These are phyloP conservation scores for Durio zibethinus DNA, from an alignment of 345 rosid species.

Conservation along the genomic window DNA sequence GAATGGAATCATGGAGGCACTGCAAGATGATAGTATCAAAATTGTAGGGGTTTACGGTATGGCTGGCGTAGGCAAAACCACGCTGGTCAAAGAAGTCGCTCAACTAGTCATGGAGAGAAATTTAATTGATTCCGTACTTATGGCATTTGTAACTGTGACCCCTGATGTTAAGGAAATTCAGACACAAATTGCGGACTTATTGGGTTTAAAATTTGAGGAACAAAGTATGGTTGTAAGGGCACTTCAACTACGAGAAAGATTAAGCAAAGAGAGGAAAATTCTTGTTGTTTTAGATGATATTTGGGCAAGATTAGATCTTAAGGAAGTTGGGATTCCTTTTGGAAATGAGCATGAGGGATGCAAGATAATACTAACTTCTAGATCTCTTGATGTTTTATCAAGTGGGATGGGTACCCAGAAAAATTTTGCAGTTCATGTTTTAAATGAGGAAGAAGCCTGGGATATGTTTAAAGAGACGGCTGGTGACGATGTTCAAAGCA, in stretches of 20 bases:
- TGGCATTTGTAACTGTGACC: conserved; percentile 1
- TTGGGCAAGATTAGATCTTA: not conserved
- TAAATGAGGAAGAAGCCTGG: no score
- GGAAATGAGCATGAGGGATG: not conserved
- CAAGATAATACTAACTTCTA: conserved; percentile 24
- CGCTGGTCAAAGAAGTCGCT: conserved; percentile 1
- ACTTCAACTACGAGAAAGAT: not conserved
- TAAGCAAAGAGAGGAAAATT: not conserved
- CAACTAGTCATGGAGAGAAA: not conserved
- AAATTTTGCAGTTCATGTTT: no score
- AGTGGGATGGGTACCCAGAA: no score
- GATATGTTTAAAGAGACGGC: no score
- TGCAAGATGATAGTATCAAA: no score
- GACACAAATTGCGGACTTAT: conserved; percentile 6
- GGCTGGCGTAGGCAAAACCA: no score
- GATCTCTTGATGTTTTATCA: not conserved
- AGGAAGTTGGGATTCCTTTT: not conserved
- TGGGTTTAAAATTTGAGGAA: not conserved
- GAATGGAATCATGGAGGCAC: no score
- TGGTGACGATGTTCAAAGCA: no score
- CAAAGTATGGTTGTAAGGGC: not conserved
- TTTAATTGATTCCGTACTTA: conserved; percentile 8
- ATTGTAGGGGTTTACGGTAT: no score
- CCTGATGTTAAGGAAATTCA: conserved; percentile 15
- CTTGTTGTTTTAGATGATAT: not conserved